Base-by-base conservation (phyloP, 495 filamentous ascomycete genomes). In the Bryoglossum gracile region DNA sequence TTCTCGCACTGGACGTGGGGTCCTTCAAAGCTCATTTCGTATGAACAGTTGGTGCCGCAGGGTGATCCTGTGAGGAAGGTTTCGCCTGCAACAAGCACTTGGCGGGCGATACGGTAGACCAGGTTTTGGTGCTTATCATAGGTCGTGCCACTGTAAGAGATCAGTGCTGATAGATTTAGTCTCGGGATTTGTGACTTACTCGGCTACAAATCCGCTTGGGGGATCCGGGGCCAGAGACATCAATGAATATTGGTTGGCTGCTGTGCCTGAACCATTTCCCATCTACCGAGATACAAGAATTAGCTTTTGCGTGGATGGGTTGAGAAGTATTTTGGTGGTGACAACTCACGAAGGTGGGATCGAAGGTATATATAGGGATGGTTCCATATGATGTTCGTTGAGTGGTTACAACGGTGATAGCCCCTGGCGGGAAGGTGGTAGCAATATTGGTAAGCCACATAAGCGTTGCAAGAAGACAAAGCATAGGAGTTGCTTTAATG, bases 41-140 rank as follows among this genome's bases (percentile, higher is more conserved):
- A 62, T 6, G 43, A 50, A 26, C 59, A 59, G 32, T 62, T 56
- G 8, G 10, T 17, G 18, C 43, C 43, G 33, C 59, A 62, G n/a
- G 44, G 53, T 9, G 43, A 52, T 1, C 8, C 14, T 8, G 35
- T 38, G 4, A 39, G 13, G 14, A 54, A 40, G 9, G 37, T 0
- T 25, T 53, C 40, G 17, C 46, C 54, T 17, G 6, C 9, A 13
- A 52, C 17, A 2, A 56, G 30, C 13, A 52, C 45, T 26, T 38
- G 23, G 10, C 5, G 25, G 0, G 43, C 38, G 9, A 52, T 24
- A 8, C 54, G 43, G 34, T 8, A 32, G 1, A 52, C 3, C 11
- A 52, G 43, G 45, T 40, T 42, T 11, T 25, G 11, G 34, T 47
- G 21, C 30, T 41, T 46, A 8, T 8, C 19, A 11, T 28, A 1